These are phyloP conservation scores for Rubroboletus pulcherrimus DNA, from an alignment of 768 basidiomycete genomes.

Conservation along the genomic window DNA sequence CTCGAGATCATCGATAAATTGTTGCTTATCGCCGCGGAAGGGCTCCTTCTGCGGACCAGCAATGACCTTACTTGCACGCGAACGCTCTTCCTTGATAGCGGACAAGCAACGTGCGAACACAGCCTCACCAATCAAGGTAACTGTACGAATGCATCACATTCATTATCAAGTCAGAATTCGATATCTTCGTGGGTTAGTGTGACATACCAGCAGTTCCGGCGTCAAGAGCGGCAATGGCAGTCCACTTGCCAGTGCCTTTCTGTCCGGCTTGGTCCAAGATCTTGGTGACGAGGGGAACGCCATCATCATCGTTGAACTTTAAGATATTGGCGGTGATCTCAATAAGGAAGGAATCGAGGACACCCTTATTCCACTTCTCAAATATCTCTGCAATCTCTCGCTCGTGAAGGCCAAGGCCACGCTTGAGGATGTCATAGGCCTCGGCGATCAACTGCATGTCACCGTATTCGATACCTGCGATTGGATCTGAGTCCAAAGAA, in stretches of 20 bases:
- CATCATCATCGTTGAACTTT: slow-evolving; percentile 95
- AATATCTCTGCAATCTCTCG: slow-evolving; percentile 95
- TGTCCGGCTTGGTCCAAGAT: slow-evolving; percentile 96
- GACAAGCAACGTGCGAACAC: slow-evolving; percentile 99
- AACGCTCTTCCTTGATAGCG: slow-evolving; percentile 93
- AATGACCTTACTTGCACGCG: slow-evolving; percentile 87
- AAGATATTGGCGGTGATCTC: slow-evolving; percentile 98
- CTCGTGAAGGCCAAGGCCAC: slow-evolving; percentile 83
- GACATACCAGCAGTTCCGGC: slow-evolving; percentile 76
- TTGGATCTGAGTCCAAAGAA: slow-evolving; percentile 3
- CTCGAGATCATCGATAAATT: slow-evolving; percentile 98
- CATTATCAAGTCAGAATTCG: slow-evolving; percentile 5
- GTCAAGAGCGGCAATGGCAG: slow-evolving; percentile 94
- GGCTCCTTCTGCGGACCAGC: slow-evolving; percentile 87
- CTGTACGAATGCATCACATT: slow-evolving; percentile 37
- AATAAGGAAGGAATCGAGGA: slow-evolving; percentile 99
- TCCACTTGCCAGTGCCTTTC: slow-evolving; percentile 99
- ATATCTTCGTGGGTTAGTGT: slow-evolving; percentile 5
- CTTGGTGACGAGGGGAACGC: slow-evolving; percentile 84
- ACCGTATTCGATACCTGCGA: slow-evolving; percentile 93
- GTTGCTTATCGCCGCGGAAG: slow-evolving; percentile 97
- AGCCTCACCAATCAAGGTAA: slow-evolving; percentile 98
- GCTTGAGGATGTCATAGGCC: slow-evolving; percentile 97
- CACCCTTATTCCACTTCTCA: slow-evolving; percentile 94
- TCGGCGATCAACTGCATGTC: slow-evolving; percentile 99